These are phyloP conservation scores for Daldinia childiae DNA, from an alignment of 495 filamentous ascomycete genomes.

Conservation along the genomic window DNA sequence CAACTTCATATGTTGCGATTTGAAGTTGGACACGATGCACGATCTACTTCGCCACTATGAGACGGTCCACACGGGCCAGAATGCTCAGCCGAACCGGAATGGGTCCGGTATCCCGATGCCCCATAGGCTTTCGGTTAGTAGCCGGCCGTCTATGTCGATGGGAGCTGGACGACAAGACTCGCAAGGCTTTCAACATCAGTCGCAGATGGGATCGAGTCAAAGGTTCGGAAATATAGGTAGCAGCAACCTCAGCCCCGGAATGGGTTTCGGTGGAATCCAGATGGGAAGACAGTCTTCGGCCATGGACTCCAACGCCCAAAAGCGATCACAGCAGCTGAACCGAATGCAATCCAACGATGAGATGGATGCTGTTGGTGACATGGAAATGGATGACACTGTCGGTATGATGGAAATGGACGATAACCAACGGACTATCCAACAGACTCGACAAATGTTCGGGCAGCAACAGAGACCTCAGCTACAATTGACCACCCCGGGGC, in stretches of 20 bases:
- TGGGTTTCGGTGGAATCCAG: slow-evolving; percentile 55
- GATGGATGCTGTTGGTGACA: slow-evolving; percentile 88
- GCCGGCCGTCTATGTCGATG: slow-evolving; percentile 42
- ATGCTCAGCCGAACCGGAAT: slow-evolving; percentile 50
- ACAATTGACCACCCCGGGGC: slow-evolving; percentile 70
- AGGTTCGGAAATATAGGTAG: slow-evolving; percentile 32
- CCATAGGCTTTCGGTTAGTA: slow-evolving; percentile 43
- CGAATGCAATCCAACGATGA: slow-evolving; percentile 64
- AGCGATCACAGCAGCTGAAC: slow-evolving; percentile 38
- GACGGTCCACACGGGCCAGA: slow-evolving; percentile 75
- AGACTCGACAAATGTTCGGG: slow-evolving; percentile 71
- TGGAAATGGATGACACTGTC: slow-evolving; percentile 93
- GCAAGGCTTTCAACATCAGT: slow-evolving; percentile 52
- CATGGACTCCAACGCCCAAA: slow-evolving; percentile 46
- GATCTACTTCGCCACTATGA: slow-evolving; percentile 97
- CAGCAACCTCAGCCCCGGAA: slow-evolving; percentile 35
- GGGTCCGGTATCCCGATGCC: slow-evolving; percentile 44
- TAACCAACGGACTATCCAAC: slow-evolving; percentile 68
- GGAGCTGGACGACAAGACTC: slow-evolving; percentile 43
- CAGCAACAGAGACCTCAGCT: slow-evolving; percentile 77
- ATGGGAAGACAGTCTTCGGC: slow-evolving; percentile 56
- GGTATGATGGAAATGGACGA: slow-evolving; percentile 69
- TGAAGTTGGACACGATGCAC: slow-evolving; percentile 87
- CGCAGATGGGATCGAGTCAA: slow-evolving; percentile 47
- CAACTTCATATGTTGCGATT: slow-evolving; percentile 93